These are phyloP conservation scores for Blastocystis sp. DNA, from an alignment of 352 stramenopile genomes.

Conservation along the genomic window DNA sequence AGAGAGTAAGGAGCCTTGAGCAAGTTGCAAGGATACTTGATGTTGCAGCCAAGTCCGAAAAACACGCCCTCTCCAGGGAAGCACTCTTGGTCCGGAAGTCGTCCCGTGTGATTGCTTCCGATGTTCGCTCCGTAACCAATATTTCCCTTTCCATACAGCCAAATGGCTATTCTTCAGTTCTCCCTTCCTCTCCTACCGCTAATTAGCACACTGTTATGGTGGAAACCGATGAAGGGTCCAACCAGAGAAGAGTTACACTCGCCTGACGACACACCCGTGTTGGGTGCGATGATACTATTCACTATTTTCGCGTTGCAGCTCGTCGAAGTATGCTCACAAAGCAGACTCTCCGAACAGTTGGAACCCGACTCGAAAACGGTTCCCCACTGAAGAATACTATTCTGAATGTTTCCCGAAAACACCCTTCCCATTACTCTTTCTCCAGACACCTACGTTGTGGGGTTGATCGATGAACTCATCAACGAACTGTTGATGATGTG, in stretches of 20 bases:
- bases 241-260: slow-evolving; percentile 79
- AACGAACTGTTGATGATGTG: slow-evolving; percentile 66
- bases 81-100: slow-evolving; percentile 74
- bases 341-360: slow-evolving; percentile 67
- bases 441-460: slow-evolving; percentile 65
- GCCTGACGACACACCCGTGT: slow-evolving; percentile 73
- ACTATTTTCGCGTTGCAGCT: slow-evolving; percentile 73
- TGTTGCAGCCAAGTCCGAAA: slow-evolving; percentile 78
- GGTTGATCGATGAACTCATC: slow-evolving; percentile 66
- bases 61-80: slow-evolving; percentile 83
- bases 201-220: slow-evolving; percentile 82
- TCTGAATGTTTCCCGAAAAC: slow-evolving; percentile 58
- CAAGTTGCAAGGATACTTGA: slow-evolving; percentile 88
- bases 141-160: slow-evolving; percentile 79
- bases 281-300: slow-evolving; percentile 73
- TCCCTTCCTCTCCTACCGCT: not conserved
- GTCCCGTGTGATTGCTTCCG: slow-evolving; percentile 84
- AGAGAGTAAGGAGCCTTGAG: slow-evolving; percentile 79
- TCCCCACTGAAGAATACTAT: slow-evolving; percentile 59
- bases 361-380: slow-evolving; percentile 65
- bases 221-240: slow-evolving; percentile 82
- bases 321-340: slow-evolving; percentile 71
- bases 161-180: slow-evolving; percentile 66
- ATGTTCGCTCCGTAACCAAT: slow-evolving; percentile 84
- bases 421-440: not conserved